Percentiles rank a stretch among this genome's conserved stretches.
phyloP scores from a whole-genome alignment of 208 protist species.

The Crithidia brevicula region DNA sequence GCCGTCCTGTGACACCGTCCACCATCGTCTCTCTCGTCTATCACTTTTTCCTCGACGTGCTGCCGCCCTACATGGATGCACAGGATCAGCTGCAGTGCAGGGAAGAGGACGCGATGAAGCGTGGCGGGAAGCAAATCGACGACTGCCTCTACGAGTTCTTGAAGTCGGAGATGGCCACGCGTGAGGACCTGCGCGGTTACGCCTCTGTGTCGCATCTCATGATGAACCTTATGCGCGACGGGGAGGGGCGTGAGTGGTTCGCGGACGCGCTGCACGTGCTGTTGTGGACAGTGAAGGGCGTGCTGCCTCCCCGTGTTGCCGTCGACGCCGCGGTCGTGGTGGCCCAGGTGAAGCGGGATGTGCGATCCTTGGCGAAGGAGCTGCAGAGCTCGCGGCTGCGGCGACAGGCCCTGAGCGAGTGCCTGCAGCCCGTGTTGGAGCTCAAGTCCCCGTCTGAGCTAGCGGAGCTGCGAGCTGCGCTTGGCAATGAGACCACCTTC shows the following conservation, averaged over 20 bases:
- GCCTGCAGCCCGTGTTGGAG: conserved; percentile 65
- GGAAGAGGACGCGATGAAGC: background rate
- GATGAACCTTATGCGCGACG: conserved; percentile 67
- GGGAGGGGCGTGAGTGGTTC: conserved; percentile 29
- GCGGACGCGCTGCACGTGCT: conserved; percentile 58
- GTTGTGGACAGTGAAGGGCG: conserved; percentile 44
- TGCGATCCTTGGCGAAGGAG: conserved; percentile 57
- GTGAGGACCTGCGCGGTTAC: conserved; percentile 34
- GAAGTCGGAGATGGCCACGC: conserved; percentile 21
- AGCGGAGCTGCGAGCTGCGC: conserved; percentile 43
- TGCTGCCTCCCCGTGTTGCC: conserved; percentile 70
- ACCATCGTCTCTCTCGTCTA: conserved; percentile 46
- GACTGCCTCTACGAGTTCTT: conserved; percentile 30
- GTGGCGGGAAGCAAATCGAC: background rate
- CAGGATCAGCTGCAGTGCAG: conserved; percentile 13
- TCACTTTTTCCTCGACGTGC: conserved; percentile 73
- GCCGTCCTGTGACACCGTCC: conserved; percentile 35
- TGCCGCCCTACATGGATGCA: conserved; percentile 53
- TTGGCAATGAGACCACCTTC: conserved; percentile 69
- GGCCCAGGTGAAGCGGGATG: conserved; percentile 62
- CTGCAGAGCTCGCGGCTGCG: conserved; percentile 69
- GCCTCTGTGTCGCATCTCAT: conserved; percentile 55
- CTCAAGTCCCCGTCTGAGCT: conserved; percentile 62
- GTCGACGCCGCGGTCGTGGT: conserved; percentile 71
- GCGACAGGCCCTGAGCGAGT: conserved; percentile 67